A percentile compares a stretch with the other conserved stretches of the same genome.
These are phyloP conservation scores for Picea sitchensis DNA, from an alignment of 75 land plant species.

Conservation along the genomic window DNA sequence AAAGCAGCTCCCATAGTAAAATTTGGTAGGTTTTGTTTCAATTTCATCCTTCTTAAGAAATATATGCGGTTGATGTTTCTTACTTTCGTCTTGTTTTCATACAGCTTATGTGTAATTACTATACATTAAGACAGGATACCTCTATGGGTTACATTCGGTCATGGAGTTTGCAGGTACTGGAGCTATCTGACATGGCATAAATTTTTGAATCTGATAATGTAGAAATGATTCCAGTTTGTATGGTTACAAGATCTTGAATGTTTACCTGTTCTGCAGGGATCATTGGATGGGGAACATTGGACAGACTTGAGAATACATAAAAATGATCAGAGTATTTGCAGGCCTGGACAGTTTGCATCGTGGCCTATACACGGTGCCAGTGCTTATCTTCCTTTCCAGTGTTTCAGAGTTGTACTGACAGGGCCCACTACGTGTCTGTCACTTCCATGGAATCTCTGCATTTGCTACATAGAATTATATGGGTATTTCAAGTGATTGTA, in stretches of 20 bases:
- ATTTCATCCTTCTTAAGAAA: background rate
- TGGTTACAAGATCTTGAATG: background rate
- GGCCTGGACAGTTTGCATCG: constrained; percentile 89
- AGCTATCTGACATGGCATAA: background rate
- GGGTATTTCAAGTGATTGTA: constrained; percentile 64
- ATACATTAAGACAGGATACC: constrained; percentile 93
- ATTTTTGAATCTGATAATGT: background rate
- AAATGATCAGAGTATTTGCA: constrained; percentile 72
- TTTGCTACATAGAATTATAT: constrained; percentile 93
- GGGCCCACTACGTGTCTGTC: constrained; percentile 66
- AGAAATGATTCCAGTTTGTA: background rate
- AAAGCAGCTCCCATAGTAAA: too few species aligned
- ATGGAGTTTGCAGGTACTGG: constrained; percentile 87
- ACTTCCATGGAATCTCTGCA: constrained; percentile 76
- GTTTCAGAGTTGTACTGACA: constrained; percentile 69
- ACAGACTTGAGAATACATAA: constrained; percentile 69
- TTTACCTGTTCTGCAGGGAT: constrained; percentile 60
- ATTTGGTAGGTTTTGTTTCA: background rate
- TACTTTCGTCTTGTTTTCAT: constrained; percentile 3
- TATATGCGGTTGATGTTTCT: constrained; percentile 1
- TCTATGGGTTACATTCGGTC: constrained; percentile 67
- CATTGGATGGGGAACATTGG: constrained; percentile 79
- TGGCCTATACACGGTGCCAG: constrained; percentile 77
- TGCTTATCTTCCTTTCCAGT: constrained; percentile 76
- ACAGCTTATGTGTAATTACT: constrained; percentile 99